Percentiles rank a stretch among this genome's conserved stretches.
Conservation (phyloP, 371 early-diverging fungal genomes). For the Funneliformis caledonium region DNA sequence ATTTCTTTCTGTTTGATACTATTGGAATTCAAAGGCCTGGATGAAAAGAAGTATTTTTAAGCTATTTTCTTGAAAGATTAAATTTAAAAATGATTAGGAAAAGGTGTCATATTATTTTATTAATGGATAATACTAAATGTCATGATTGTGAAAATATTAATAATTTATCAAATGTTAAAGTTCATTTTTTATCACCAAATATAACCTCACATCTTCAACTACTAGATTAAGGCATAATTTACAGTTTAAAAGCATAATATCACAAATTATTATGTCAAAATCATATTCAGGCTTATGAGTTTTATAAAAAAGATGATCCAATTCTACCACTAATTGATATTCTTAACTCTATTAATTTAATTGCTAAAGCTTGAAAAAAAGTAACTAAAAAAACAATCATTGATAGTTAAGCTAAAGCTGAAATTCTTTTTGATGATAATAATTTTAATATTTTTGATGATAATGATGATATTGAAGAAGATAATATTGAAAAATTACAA, state of each 20-base stretch:
- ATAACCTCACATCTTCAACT: not conserved
- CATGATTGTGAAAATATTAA: not conserved
- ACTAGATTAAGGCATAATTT: not conserved
- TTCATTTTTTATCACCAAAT: not conserved
- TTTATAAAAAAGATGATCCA: not conserved
- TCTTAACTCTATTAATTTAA: constrained; percentile 5
- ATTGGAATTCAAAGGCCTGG: not conserved
- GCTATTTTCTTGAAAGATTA: not conserved
- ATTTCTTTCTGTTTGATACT: not conserved
- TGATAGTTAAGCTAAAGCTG: not conserved
- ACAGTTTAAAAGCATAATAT: constrained; percentile 3
- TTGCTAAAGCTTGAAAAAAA: not conserved
- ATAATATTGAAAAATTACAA: not conserved
- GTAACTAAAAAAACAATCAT: constrained; percentile 8
- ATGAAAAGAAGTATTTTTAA: constrained; percentile 2
- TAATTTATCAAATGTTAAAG: not conserved
- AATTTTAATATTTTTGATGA: too few relatives aligned
- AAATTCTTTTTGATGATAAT: not conserved
- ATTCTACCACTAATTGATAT: not conserved
- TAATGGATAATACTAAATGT: constrained; percentile 1
- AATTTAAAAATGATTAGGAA: not conserved
- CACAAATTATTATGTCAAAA: not conserved
- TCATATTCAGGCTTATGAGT: not conserved
- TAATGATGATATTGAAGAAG: not conserved
- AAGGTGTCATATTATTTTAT: not conserved